Base-by-base conservation (phyloP, 129 eudicot species). In the Centella asiatica region DNA sequence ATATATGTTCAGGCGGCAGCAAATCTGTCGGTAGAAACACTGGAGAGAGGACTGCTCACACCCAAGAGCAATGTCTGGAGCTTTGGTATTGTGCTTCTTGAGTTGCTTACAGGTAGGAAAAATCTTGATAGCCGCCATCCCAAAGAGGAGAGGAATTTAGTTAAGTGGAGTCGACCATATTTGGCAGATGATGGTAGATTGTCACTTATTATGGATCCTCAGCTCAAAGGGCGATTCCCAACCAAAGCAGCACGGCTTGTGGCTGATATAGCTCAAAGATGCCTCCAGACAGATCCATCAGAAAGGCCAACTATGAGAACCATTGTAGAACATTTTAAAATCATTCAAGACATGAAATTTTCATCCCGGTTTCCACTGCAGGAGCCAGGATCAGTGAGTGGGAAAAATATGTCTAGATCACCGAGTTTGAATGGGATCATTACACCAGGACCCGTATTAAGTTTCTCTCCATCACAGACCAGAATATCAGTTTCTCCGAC, bases 281-380 rank as follows among this genome's bases (percentile, higher is more conserved):
- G 98, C 65, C 96, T 92, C 25, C 98, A 79, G 54, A 79, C 67
- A 11, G 98, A 92, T 15, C 90, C 98, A 39, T 87, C 94, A 14
- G 94, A 81, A 52, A 77, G 98, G 72, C 98, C 98, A n/a, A 92
- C 95, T 18, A 92, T 92, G 98, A 82, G 98, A 75, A 75, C 82
- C 19, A 57, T 92, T 18, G 80, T 74, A 14, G 90, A 92, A 19
- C 87, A 80, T 66, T 84, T 92, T 14, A 87, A 74, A 65, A 54
- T 80, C 51, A 68, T 87, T 55, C 96, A 84, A 68, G 95, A 87
- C 29, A 79, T 92, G 73, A 92, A 87, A 60, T 77, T 62, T 44
- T 62, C 96, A 5, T 84, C 79, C 58, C 73, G 77, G 34, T 87
- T 87, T 37, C 98, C 96, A 9, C 55, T 92, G 44, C 98, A 87